Conservation (phyloP, 257 asterid genomes). For the Asclepias syriaca region DNA sequence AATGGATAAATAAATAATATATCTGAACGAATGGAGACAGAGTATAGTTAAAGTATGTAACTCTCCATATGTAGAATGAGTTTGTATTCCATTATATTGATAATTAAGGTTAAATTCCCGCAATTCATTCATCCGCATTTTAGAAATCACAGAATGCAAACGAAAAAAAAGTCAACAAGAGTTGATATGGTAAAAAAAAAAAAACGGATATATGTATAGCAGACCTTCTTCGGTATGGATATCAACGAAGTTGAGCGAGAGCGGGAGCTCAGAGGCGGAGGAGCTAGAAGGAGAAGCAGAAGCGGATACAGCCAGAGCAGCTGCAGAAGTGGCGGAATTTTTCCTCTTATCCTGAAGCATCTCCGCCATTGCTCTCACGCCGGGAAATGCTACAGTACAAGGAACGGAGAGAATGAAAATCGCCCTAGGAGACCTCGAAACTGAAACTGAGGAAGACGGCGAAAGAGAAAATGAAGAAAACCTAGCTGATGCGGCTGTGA, state of each 20-base stretch:
- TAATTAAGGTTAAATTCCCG: not conserved
- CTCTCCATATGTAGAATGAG: not conserved
- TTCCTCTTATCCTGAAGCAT: slow-evolving; percentile 30
- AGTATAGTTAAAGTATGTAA: not conserved
- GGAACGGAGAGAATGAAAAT: slow-evolving; percentile 19
- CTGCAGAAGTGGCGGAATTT: slow-evolving; percentile 21
- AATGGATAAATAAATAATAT: no score
- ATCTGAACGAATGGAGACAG: no score
- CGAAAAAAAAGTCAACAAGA: not conserved
- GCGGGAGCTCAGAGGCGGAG: slow-evolving; percentile 45
- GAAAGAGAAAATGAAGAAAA: not conserved
- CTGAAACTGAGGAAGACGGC: not conserved
- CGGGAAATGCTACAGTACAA: slow-evolving; percentile 15
- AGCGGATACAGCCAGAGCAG: slow-evolving; percentile 28
- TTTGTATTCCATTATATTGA: not conserved
- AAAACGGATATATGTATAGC: not conserved
- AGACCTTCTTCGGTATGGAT: slow-evolving; percentile 65
- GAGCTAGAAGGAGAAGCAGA: slow-evolving; percentile 24
- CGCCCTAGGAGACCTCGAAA: slow-evolving; percentile 16
- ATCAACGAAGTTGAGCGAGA: slow-evolving; percentile 50
- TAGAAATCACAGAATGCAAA: not conserved
- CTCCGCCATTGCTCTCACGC: slow-evolving; percentile 43
- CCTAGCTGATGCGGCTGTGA: slow-evolving; percentile 28
- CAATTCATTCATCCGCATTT: not conserved
- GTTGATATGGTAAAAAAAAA: not conserved